phyloP scores from a whole-genome alignment of 108 stramenopile species.

The Cafeteria roenbergensis region DNA sequence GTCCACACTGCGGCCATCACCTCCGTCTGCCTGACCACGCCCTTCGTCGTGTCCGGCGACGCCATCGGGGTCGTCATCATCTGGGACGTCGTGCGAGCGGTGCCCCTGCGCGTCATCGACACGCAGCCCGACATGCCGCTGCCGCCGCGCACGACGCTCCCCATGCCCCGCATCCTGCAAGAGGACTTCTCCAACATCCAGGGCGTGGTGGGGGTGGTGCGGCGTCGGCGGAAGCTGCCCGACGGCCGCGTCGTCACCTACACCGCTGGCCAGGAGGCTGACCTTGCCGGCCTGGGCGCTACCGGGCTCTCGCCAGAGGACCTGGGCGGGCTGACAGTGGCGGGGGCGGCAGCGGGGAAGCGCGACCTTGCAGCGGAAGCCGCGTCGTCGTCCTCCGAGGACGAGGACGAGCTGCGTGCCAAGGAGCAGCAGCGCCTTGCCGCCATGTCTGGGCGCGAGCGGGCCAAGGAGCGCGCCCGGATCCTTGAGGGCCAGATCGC shows the following conservation, averaged over 20 bases:
- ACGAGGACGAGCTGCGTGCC: too few relatives aligned
- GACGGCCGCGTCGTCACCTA: neutral
- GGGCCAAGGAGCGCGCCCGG: too few relatives aligned
- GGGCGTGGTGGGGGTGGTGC: neutral
- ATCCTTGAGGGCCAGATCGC: too few relatives aligned
- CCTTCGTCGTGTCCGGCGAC: neutral
- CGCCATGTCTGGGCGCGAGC: too few relatives aligned
- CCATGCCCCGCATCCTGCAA: neutral
- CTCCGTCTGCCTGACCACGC: neutral
- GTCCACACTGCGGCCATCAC: neutral
- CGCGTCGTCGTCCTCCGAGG: too few relatives aligned
- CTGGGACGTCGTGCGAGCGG: neutral
- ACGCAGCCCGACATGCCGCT: neutral
- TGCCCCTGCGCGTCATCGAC: neutral
- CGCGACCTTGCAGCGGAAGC: too few relatives aligned
- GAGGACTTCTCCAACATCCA: neutral
- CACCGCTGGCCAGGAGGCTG: neutral
- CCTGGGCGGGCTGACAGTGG: too few relatives aligned
- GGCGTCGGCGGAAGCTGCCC: neutral
- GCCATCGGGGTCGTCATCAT: neutral
- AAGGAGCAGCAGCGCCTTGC: too few relatives aligned
- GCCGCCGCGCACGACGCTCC: neutral
- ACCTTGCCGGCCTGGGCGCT: neutral
- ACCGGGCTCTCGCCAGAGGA: neutral
- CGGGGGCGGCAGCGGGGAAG: too few relatives aligned